These are phyloP conservation scores for Drechslerella dactyloides DNA, from an alignment of 2,329 filamentous ascomycete genomes.

Conservation along the genomic window DNA sequence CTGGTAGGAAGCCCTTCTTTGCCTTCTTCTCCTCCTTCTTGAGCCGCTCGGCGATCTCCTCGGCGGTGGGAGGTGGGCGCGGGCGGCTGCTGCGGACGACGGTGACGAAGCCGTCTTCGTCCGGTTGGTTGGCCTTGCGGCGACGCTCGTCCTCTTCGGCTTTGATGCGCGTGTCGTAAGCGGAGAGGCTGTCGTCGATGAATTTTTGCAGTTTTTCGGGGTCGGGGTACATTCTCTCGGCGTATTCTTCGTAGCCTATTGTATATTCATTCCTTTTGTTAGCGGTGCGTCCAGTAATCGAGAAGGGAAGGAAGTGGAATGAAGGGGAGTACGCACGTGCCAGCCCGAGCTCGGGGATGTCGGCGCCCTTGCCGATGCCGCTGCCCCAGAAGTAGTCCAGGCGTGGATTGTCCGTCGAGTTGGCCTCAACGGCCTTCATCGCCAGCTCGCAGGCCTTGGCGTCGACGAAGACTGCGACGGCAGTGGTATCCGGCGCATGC, in stretches of 20 bases:
- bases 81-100: conserved; percentile 76
- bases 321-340: conserved; percentile 54
- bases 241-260: conserved; percentile 69
- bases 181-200: conserved; percentile 83
- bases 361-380: conserved; percentile 63
- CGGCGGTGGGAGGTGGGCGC: conserved; percentile 76
- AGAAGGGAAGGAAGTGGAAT: neutral
- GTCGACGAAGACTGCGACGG: conserved; percentile 83
- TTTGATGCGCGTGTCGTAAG: conserved; percentile 75
- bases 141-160: conserved; percentile 69
- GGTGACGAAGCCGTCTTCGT: conserved; percentile 94
- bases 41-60: conserved; percentile 68
- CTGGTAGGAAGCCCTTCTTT: conserved; percentile 68
- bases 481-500: conserved; percentile 76
- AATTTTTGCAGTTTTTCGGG: conserved; percentile 70
- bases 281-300: too few species aligned
- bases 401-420: conserved; percentile 66
- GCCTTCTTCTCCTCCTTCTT: conserved; percentile 70
- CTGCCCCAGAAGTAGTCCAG: conserved; percentile 71
- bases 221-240: conserved; percentile 73
- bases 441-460: conserved; percentile 76
- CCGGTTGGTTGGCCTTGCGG: conserved; percentile 76
- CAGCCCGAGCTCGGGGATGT: conserved; percentile 66
- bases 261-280: conserved; percentile 55
- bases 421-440: conserved; percentile 72